Evolutionary conservation across 257 asterid genomes (phyloP).

Genomic region (Verbena officinalis): DNA sequence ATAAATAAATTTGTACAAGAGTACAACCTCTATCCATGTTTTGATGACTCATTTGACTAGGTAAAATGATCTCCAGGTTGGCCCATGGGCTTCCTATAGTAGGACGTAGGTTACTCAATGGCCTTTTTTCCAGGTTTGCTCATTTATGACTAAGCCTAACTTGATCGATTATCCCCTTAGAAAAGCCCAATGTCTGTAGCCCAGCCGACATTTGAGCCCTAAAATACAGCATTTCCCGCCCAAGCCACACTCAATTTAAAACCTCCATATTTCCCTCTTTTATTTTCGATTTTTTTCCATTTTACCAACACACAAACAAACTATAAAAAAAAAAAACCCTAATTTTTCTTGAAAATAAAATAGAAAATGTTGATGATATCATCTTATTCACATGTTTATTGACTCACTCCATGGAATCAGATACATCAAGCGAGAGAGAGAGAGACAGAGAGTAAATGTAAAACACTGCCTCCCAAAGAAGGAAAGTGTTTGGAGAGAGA

Average conservation of each 20-base stretch:
- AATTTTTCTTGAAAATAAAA: constrained; percentile 8
- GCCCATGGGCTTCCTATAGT: too few species aligned
- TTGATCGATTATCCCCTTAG: neutral
- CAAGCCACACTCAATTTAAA: constrained; percentile 32
- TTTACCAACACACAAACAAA: neutral
- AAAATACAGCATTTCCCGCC: constrained; percentile 44
- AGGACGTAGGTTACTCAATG: too few species aligned
- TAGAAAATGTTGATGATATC: constrained; percentile 17
- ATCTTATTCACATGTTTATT: constrained; percentile 32
- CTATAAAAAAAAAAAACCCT: constrained; percentile 12
- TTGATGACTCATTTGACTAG: too few species aligned
- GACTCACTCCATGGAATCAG: constrained; percentile 31
- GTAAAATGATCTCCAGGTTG: too few species aligned
- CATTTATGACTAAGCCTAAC: too few species aligned
- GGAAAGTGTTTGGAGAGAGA: constrained; percentile 32
- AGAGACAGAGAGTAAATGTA: constrained; percentile 14
- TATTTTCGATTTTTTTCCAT: neutral
- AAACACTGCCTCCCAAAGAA: constrained; percentile 6
- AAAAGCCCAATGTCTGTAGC: constrained; percentile 2
- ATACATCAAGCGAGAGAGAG: neutral
- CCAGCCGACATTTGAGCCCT: constrained; percentile 30
- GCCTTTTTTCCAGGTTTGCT: too few species aligned
- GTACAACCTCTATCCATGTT: too few species aligned
- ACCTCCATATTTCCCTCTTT: constrained; percentile 20
- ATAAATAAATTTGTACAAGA: too few species aligned